These are phyloP conservation scores for Saitozyma sp. DNA, from an alignment of 768 basidiomycete species.

Conservation along the genomic window DNA sequence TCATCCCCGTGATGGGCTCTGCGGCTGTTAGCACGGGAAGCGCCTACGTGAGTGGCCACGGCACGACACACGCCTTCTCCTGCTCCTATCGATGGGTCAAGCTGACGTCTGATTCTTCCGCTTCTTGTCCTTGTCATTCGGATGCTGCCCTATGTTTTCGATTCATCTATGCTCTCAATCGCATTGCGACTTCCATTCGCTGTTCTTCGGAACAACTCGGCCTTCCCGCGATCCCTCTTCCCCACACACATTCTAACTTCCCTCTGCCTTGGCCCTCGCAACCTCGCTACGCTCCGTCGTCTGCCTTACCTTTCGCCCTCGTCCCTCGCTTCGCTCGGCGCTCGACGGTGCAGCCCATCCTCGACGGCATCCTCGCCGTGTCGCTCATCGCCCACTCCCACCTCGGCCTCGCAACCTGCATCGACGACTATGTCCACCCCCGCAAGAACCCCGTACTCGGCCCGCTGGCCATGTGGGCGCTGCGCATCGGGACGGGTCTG, in stretches of 20 bases:
- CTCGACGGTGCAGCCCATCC: conserved; percentile 59
- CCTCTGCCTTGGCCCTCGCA: background rate
- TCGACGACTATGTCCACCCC: conserved; percentile 87
- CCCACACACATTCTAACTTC: no score
- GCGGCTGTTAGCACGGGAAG: conserved; percentile 77
- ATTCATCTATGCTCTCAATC: background rate
- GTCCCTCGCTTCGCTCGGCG: background rate
- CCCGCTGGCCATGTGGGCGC: conserved; percentile 67
- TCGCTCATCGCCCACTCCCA: conserved; percentile 92
- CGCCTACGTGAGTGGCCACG: conserved; percentile 57
- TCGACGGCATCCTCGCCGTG: conserved; percentile 86
- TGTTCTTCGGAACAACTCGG: no score
- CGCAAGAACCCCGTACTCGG: conserved; percentile 91
- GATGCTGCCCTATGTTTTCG: background rate
- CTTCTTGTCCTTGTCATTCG: no score
- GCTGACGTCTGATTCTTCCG: background rate
- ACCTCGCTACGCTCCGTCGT: background rate
- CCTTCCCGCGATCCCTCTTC: no score
- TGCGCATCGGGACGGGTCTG: conserved; percentile 75
- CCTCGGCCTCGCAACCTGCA: conserved; percentile 70
- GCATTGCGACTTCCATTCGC: no score
- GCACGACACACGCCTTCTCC: no score
- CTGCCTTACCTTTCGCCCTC: conserved; percentile 4
- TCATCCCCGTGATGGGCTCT: conserved; percentile 84
- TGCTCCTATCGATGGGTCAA: no score